Conservation (phyloP, 805 yeast genomes). For the Saccharomyces jurei region DNA sequence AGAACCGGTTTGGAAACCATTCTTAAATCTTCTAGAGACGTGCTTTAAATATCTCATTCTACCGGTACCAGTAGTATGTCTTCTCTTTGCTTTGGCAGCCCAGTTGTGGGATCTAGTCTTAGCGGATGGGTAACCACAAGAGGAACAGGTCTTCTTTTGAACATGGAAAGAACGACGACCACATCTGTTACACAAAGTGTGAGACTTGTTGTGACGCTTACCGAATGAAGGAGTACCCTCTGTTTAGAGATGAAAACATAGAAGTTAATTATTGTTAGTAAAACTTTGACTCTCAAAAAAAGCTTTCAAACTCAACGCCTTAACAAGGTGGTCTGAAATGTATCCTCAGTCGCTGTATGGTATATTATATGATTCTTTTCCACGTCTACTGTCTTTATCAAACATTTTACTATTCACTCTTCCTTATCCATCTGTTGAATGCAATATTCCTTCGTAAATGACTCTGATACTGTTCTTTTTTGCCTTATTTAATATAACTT, state of each 20-base stretch:
- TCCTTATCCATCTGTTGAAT: too few species aligned
- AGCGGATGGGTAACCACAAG: constrained; percentile 99
- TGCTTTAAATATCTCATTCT: constrained; percentile 97
- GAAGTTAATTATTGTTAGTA: constrained; percentile 29
- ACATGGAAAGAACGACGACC: constrained; percentile 98
- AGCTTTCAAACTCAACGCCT: not conserved
- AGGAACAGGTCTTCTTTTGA: constrained; percentile 97
- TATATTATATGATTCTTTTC: too few species aligned
- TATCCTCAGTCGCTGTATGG: too few species aligned
- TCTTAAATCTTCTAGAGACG: constrained; percentile 97
- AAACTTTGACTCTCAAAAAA: not conserved
- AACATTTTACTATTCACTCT: too few species aligned
- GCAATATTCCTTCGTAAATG: too few species aligned
- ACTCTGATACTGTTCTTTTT: too few species aligned
- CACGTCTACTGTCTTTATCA: too few species aligned
- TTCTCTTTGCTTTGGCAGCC: constrained; percentile 98
- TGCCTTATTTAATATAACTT: not conserved
- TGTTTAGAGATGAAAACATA: constrained; percentile 24
- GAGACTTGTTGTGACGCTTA: constrained; percentile 99
- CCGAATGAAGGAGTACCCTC: constrained; percentile 99
- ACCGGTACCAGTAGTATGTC: constrained; percentile 99
- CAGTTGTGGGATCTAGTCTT: constrained; percentile 98
- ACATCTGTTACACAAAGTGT: constrained; percentile 98
- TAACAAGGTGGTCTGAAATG: not conserved
- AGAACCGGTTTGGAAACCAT: constrained; percentile 92